Evolutionary conservation across 2,329 filamentous ascomycete species (phyloP).

Genomic region (Westerdykella ornata): DNA sequence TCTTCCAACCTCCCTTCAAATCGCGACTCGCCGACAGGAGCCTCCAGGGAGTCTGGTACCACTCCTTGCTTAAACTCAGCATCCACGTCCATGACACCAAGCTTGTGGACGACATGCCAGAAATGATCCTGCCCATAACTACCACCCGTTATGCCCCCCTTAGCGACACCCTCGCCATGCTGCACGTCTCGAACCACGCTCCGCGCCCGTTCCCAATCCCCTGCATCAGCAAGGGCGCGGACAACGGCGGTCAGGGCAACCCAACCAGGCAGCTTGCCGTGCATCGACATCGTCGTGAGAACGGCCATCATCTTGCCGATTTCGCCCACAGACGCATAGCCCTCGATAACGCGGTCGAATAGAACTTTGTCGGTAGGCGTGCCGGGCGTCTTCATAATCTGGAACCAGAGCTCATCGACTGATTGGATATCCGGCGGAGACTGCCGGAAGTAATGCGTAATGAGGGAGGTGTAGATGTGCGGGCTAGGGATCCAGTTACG

Average conservation of each 20-base stretch:
- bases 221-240: conserved; percentile 31
- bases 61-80: not conserved
- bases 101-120: conserved; percentile 4
- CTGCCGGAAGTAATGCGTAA: conserved; percentile 59
- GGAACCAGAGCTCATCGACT: conserved; percentile 53
- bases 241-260: conserved; percentile 36
- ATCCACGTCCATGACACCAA: conserved; percentile 1
- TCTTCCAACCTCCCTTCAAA: too few species aligned
- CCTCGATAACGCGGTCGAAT: conserved; percentile 64
- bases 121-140: conserved; percentile 14
- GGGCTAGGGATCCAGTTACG: conserved; percentile 50
- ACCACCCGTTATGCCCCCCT: conserved; percentile 15
- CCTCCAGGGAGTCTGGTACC: not conserved
- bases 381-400: conserved; percentile 32
- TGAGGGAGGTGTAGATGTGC: conserved; percentile 68
- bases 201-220: conserved; percentile 31
- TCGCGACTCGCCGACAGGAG: too few species aligned
- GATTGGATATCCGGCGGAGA: conserved; percentile 53
- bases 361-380: conserved; percentile 50
- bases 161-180: conserved; percentile 25
- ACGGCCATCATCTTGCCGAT: conserved; percentile 41
- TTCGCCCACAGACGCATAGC: conserved; percentile 54
- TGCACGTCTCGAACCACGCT: conserved; percentile 36
- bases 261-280: conserved; percentile 41
- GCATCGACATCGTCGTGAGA: conserved; percentile 34